Evolutionary conservation across 2,329 filamentous ascomycete genomes (phyloP).

Genomic region (Phialemonium atrogriseum): DNA sequence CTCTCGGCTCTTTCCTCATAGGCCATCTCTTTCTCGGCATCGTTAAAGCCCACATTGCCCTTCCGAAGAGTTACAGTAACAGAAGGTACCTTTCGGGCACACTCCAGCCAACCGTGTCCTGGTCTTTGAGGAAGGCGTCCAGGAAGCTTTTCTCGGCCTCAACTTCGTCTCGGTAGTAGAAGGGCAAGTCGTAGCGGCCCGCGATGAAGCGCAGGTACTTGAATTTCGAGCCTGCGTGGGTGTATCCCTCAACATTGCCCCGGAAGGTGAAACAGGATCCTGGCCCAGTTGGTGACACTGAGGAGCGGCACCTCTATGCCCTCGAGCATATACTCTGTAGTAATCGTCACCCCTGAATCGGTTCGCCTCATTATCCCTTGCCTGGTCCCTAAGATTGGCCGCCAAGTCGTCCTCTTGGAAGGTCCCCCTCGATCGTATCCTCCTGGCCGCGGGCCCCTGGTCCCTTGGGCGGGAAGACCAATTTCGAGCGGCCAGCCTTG

Average conservation of each 20-base stretch:
- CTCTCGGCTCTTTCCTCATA: slow-evolving; percentile 48
- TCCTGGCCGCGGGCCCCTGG: slow-evolving; percentile 21
- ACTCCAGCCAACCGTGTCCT: slow-evolving; percentile 56
- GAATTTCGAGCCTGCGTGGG: slow-evolving; percentile 53
- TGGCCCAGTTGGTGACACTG: slow-evolving; percentile 63
- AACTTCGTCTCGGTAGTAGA: slow-evolving; percentile 63
- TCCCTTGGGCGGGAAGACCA: slow-evolving; percentile 19
- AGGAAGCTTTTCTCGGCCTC: slow-evolving; percentile 60
- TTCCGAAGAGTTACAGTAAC: slow-evolving; percentile 56
- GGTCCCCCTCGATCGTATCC: slow-evolving; percentile 51
- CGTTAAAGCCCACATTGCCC: slow-evolving; percentile 59
- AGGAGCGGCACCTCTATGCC: slow-evolving; percentile 62
- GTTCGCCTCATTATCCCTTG: slow-evolving; percentile 36
- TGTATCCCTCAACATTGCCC: slow-evolving; percentile 60
- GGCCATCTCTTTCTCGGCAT: slow-evolving; percentile 48
- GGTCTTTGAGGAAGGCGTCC: slow-evolving; percentile 61
- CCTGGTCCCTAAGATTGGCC: slow-evolving; percentile 39
- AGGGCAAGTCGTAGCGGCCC: slow-evolving; percentile 62
- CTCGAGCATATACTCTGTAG: slow-evolving; percentile 55
- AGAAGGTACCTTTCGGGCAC: slow-evolving; percentile 47
- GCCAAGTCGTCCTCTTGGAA: slow-evolving; percentile 42
- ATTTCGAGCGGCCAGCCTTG: slow-evolving; percentile 29
- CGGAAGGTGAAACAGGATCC: slow-evolving; percentile 60
- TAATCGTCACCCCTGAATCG: slow-evolving; percentile 54
- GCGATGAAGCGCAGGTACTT: slow-evolving; percentile 65